Evolutionary conservation across 1,284 basidiomycete genomes (phyloP), one percentile per base, ranked within the genome.

Genomic region (Fomes fomentarius): DNA sequence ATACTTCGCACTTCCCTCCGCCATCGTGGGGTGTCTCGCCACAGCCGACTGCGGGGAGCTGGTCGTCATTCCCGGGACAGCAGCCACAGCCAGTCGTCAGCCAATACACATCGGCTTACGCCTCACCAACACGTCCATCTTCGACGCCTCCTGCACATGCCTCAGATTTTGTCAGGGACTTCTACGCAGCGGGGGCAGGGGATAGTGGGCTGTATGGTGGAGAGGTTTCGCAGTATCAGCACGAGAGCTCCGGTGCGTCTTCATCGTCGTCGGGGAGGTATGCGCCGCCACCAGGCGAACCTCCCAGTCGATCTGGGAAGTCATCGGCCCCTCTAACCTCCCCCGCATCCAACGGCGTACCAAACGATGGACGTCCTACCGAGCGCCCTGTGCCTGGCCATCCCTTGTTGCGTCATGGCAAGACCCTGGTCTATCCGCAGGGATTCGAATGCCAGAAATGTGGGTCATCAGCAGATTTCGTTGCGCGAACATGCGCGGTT

Each of bases 401-500:
- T 58, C 84, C 87, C 0, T 70, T 90, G 10, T 67, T 92, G 52
- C 72, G 75, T 30, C 69, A 81, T 21, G 86, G 85, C 4, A 76
- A 77, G 48, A 67, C 88, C 6, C 71, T 92, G 4, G 81, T 90
- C 0, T 91, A 90, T 65, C 89, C 89, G 0, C 69, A 67, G n/a
- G 78, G 79, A 1, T 76, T 79, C 59, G 64, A 77, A 15, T 92
- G 89, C 61, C 64, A 69, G 2, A 90, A 88, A 76, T 70, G 69
- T 71, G 44, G 46, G 66, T 61, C 10, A n/a, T 50, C 19, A 24
- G 4, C 14, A 15, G 22, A 11, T 21, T n/a, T n/a, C 33, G 37
- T 9, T n/a, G 50, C n/a, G n/a, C n/a, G n/a, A n/a, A 30, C 28
- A 30, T 30, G 28, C 28, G 28, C 28, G 28, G 12, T 30, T 12